Conservation (phyloP, 179 eudicot species). For the Monotropa hypopitys region DNA sequence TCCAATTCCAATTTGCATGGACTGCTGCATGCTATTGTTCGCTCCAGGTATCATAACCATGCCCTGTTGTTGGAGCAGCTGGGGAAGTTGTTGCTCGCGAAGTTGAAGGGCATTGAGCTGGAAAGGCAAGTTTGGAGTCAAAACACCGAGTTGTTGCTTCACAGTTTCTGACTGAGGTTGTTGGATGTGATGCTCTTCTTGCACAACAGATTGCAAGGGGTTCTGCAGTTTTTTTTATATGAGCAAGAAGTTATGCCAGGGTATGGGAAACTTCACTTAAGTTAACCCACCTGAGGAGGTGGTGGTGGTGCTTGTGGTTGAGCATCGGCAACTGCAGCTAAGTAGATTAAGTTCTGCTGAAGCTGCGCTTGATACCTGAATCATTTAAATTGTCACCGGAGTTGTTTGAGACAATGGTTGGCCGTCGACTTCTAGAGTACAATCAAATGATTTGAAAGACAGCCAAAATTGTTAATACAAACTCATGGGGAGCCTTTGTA, state of each 20-base stretch:
- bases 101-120: conserved; percentile 42
- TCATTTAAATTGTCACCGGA: neutral
- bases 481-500: too few relatives aligned
- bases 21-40: conserved; percentile 29
- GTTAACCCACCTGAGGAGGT: conserved; percentile 34
- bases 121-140: conserved; percentile 40
- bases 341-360: conserved; percentile 71
- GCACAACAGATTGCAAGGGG: conserved; percentile 42
- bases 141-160: conserved; percentile 18
- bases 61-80: conserved; percentile 28
- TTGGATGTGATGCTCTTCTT: conserved; percentile 52
- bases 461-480: too few relatives aligned
- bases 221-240: conserved; percentile 21
- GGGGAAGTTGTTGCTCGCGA: conserved; percentile 45
- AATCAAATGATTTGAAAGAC: too few relatives aligned
- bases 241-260: neutral
- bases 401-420: too few relatives aligned
- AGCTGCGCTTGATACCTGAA: conserved; percentile 66
- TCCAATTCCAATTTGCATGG: conserved; percentile 20
- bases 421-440: too few relatives aligned
- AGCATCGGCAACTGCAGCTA: conserved; percentile 87
- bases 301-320: conserved; percentile 52
- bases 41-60: conserved; percentile 34
- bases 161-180: conserved; percentile 26
- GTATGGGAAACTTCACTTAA: neutral